Evolutionary conservation across 352 stramenopile genomes (phyloP).

Genomic region (Phytophthora kernoviae): DNA sequence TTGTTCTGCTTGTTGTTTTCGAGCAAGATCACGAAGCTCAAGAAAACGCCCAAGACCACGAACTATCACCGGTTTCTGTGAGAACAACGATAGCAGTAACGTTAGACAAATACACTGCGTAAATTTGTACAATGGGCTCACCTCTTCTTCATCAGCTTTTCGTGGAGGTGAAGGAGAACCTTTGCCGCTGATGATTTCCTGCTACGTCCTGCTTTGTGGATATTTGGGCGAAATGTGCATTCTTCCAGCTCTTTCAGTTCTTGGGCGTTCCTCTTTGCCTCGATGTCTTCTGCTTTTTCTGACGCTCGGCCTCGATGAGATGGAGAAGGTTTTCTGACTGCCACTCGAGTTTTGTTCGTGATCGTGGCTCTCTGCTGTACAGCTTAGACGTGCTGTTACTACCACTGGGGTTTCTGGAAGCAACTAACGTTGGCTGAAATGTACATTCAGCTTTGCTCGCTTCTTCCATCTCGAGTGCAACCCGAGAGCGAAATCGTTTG

Average conservation of each 20-base stretch:
- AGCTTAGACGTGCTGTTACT: conserved; percentile 55
- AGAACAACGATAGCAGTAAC: neutral
- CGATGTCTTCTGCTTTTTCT: conserved; percentile 62
- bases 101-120: conserved; percentile 1
- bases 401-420: conserved; percentile 24
- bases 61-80: conserved; percentile 68
- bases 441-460: conserved; percentile 73
- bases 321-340: conserved; percentile 71
- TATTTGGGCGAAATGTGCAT: conserved; percentile 84
- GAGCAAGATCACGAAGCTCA: conserved; percentile 73
- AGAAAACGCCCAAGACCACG: conserved; percentile 80
- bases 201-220: conserved; percentile 24
- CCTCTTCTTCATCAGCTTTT: conserved; percentile 8
- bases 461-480: conserved; percentile 72
- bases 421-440: conserved; percentile 58
- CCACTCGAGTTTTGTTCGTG: conserved; percentile 41
- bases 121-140: conserved; percentile 7
- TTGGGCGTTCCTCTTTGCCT: conserved; percentile 59
- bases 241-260: conserved; percentile 75
- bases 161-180: conserved; percentile 21
- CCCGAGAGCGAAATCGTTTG: conserved; percentile 73
- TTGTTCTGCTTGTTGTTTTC: conserved; percentile 66
- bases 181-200: conserved; percentile 15
- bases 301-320: conserved; percentile 64
- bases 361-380: conserved; percentile 28